Conservation (phyloP, 768 basidiomycete genomes). For the Mycena epipterygia region DNA sequence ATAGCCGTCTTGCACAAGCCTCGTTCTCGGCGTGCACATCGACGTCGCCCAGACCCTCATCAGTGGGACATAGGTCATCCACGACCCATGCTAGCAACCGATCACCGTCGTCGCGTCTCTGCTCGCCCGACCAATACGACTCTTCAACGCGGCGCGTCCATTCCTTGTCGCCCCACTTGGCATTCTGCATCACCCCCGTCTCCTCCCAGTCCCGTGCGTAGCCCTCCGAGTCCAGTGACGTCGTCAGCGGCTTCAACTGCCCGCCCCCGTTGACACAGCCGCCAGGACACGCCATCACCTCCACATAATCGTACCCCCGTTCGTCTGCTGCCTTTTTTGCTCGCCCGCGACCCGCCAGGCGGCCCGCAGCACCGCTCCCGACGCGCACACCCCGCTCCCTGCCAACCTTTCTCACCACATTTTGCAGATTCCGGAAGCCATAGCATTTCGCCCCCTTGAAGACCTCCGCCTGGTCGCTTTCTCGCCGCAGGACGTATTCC, state of each 20-base stretch:
- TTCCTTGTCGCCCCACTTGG: conserved; percentile 86
- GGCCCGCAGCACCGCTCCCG: conserved; percentile 77
- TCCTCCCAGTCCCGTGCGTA: conserved; percentile 74
- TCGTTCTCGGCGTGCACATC: conserved; percentile 60
- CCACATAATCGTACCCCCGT: conserved; percentile 87
- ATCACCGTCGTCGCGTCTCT: conserved; percentile 45
- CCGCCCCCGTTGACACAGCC: conserved; percentile 99
- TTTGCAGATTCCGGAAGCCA: conserved; percentile 97
- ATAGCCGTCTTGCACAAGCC: conserved; percentile 57
- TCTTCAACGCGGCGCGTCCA: conserved; percentile 88
- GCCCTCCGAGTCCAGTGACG: conserved; percentile 69
- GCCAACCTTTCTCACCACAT: conserved; percentile 94
- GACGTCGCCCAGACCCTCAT: conserved; percentile 49
- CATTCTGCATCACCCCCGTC: conserved; percentile 56
- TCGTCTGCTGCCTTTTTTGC: conserved; percentile 53
- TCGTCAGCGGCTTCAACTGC: conserved; percentile 67
- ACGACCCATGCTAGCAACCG: conserved; percentile 47
- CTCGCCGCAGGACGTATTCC: conserved; percentile 70
- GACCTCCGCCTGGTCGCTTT: conserved; percentile 63
- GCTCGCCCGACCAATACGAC: conserved; percentile 75
- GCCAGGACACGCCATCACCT: conserved; percentile 99
- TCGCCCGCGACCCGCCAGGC: conserved; percentile 49
- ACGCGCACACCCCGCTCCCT: conserved; percentile 83
- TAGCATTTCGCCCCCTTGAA: conserved; percentile 97
- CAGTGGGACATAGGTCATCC: conserved; percentile 47